phyloP scores from a whole-genome alignment of 2,329 filamentous ascomycete species.

The Zymoseptoria pseudotritici region DNA sequence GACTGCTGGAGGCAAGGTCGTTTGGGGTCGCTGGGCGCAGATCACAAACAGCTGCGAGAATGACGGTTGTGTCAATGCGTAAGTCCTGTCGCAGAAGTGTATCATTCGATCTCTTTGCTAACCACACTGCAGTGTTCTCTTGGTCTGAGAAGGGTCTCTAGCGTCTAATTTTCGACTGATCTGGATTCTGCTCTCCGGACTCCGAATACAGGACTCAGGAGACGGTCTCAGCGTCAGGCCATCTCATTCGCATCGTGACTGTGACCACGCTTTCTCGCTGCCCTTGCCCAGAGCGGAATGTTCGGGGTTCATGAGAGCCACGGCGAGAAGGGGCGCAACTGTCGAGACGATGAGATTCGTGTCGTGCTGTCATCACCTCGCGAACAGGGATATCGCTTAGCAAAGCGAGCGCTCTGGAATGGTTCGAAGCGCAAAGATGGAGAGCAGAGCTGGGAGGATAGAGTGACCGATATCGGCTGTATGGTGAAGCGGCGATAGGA shows the following conservation, averaged over 20 bases:
- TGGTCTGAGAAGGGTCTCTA: constrained; percentile 6
- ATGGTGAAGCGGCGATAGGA: not conserved
- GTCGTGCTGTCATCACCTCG: not conserved
- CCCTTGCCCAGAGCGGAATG: not conserved
- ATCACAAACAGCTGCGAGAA: constrained; percentile 55
- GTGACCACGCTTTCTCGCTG: not conserved
- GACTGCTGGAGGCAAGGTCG: constrained; percentile 84
- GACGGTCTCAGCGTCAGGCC: too few species aligned
- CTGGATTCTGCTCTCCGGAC: not conserved
- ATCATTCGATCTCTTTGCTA: not conserved
- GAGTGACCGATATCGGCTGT: not conserved
- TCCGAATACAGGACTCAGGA: too few species aligned
- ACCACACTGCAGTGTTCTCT: constrained; percentile 5
- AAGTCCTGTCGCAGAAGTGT: not conserved
- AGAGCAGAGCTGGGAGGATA: not conserved
- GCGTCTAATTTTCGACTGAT: not conserved
- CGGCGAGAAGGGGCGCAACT: not conserved
- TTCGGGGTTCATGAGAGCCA: not conserved
- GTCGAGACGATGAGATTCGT: not conserved
- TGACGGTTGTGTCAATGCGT: constrained; percentile 49
- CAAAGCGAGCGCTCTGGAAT: too few species aligned
- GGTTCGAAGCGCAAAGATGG: too few species aligned
- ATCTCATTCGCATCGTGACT: not conserved
- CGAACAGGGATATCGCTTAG: not conserved
- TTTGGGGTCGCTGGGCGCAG: constrained; percentile 82